Evolutionary conservation across 2,329 filamentous ascomycete genomes (phyloP).

Genomic region (Alternaria panax): DNA sequence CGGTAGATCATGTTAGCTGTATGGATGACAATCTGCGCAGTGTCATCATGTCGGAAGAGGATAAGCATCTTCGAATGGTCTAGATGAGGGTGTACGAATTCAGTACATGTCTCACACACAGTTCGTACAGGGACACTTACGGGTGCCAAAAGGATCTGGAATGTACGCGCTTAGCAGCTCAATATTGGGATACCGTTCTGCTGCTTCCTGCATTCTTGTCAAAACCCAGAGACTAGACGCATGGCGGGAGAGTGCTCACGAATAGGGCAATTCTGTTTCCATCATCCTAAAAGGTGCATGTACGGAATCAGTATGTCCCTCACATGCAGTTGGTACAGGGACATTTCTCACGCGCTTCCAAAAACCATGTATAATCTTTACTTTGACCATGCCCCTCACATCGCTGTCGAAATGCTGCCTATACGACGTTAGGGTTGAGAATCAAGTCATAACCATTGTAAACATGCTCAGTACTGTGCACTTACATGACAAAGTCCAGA

Average conservation of each 20-base stretch:
- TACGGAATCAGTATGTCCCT: background rate
- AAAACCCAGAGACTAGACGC: background rate
- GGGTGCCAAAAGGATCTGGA: slow-evolving; percentile 85
- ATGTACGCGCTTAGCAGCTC: slow-evolving; percentile 76
- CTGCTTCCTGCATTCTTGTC: slow-evolving; percentile 61
- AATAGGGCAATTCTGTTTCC: slow-evolving; percentile 63
- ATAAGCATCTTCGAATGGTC: slow-evolving; percentile 85
- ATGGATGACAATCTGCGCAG: slow-evolving; percentile 81
- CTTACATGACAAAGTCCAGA: slow-evolving; percentile 66
- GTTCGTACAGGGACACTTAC: background rate
- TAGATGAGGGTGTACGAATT: background rate
- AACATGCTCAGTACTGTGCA: background rate
- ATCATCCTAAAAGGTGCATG: slow-evolving; percentile 61
- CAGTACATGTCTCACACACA: background rate
- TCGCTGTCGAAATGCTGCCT: slow-evolving; percentile 64
- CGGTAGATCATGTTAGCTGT: slow-evolving; percentile 90
- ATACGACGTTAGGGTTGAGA: slow-evolving; percentile 8
- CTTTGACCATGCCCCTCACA: slow-evolving; percentile 59
- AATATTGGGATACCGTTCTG: slow-evolving; percentile 70
- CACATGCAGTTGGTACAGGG: background rate
- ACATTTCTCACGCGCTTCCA: slow-evolving; percentile 61
- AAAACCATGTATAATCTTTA: slow-evolving; percentile 69
- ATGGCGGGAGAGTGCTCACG: slow-evolving; percentile 51
- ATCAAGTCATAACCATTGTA: background rate
- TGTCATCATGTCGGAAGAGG: slow-evolving; percentile 78